phyloP scores from a whole-genome alignment of 1,284 basidiomycete genomes.

The Schizopora paradoxa region DNA sequence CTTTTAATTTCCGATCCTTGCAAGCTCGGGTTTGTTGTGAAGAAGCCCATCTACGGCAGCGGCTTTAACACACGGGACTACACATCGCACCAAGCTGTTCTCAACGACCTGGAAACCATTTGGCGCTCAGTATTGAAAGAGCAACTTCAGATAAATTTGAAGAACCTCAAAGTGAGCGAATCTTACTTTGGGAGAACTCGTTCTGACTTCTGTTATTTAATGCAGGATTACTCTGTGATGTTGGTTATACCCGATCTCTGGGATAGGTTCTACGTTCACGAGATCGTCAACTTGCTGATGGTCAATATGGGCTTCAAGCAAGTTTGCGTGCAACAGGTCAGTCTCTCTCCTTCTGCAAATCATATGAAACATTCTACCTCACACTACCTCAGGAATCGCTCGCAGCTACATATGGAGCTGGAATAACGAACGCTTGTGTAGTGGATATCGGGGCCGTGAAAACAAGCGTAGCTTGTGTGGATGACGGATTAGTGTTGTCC shows the following conservation, averaged over 20 bases:
- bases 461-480: slow-evolving; percentile 89
- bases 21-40: slow-evolving; percentile 58
- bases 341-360: slow-evolving; percentile 12
- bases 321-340: slow-evolving; percentile 82
- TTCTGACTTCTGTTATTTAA: slow-evolving; percentile 2
- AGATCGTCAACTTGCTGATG: slow-evolving; percentile 74
- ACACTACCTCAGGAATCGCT: slow-evolving; percentile 67
- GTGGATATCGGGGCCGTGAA: slow-evolving; percentile 88
- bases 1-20: slow-evolving; percentile 67
- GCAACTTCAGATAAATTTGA: slow-evolving; percentile 52
- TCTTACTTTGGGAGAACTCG: neutral
- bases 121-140: slow-evolving; percentile 57
- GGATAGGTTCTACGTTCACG: slow-evolving; percentile 78
- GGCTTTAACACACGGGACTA: slow-evolving; percentile 82
- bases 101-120: slow-evolving; percentile 77
- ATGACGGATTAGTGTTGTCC: slow-evolving; percentile 85
- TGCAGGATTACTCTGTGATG: slow-evolving; percentile 80
- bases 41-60: slow-evolving; percentile 74
- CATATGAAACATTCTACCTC: slow-evolving; percentile 1
- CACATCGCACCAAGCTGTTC: slow-evolving; percentile 56
- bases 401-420: slow-evolving; percentile 92
- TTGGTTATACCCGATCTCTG: slow-evolving; percentile 93
- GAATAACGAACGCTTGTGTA: slow-evolving; percentile 91
- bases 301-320: slow-evolving; percentile 88
- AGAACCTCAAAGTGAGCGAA: slow-evolving; percentile 54